phyloP scores from a whole-genome alignment of 1,284 basidiomycete species.

The Ceratobasidium sp. region DNA sequence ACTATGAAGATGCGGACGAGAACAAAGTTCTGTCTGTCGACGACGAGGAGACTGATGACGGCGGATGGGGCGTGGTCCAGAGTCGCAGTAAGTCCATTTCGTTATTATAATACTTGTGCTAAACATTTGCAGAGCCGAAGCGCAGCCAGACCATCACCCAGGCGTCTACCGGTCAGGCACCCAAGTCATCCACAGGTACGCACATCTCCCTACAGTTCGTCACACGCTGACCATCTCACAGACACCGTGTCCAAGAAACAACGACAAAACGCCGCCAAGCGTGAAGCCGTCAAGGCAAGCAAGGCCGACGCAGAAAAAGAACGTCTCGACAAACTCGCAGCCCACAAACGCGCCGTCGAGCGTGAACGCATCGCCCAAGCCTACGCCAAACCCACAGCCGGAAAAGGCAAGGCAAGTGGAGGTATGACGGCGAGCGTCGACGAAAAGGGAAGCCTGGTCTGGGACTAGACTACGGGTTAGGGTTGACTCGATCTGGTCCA shows the following conservation, averaged over 20 bases:
- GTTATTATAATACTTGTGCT: slow-evolving; percentile 44
- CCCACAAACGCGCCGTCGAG: slow-evolving; percentile 68
- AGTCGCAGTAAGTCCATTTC: slow-evolving; percentile 59
- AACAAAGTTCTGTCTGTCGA: slow-evolving; percentile 54
- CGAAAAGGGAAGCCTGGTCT: slow-evolving; percentile 60
- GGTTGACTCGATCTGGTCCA: too few species aligned
- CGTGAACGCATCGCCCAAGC: slow-evolving; percentile 60
- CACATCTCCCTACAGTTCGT: slow-evolving; percentile 37
- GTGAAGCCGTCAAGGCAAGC: slow-evolving; percentile 62
- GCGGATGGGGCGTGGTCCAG: slow-evolving; percentile 74
- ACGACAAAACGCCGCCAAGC: slow-evolving; percentile 67
- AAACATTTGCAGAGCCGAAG: neutral
- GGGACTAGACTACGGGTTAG: slow-evolving; percentile 52
- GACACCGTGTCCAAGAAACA: slow-evolving; percentile 65
- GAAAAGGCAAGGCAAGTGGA: slow-evolving; percentile 53
- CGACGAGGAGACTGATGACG: slow-evolving; percentile 63
- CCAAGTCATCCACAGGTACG: slow-evolving; percentile 39
- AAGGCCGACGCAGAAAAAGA: slow-evolving; percentile 64
- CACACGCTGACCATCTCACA: slow-evolving; percentile 46
- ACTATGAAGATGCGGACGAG: slow-evolving; percentile 69
- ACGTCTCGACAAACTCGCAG: slow-evolving; percentile 58
- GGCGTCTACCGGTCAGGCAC: slow-evolving; percentile 29
- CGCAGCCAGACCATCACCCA: slow-evolving; percentile 31
- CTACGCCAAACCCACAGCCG: slow-evolving; percentile 46
- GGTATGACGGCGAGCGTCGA: slow-evolving; percentile 64